Base-by-base conservation (phyloP, 2,329 filamentous ascomycete species). In the Intubia oerlemansii region DNA sequence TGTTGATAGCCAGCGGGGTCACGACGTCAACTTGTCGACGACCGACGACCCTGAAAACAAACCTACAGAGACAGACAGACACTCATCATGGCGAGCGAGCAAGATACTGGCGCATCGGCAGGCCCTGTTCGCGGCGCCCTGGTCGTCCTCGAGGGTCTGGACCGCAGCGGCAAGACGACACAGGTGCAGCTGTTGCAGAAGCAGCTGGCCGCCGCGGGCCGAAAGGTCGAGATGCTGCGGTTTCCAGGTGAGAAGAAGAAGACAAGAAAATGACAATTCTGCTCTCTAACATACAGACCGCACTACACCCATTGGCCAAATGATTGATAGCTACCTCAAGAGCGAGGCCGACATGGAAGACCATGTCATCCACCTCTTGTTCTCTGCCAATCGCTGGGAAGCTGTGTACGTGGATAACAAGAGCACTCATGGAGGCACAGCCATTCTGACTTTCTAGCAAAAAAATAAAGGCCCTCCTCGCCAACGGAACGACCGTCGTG, bases 331-430 rank as follows among this genome's bases (percentile, higher is more conserved):
- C 25, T 93, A 92, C 46, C 62, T 93, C 36, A 73, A 67, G 38
- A 73, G 72, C 33, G 51, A 75, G 32, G 57, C 65, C 15, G 63
- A 78, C 33, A 67, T 84, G 48, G 78, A 88, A 35, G 82, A 92
- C 47, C 81, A 91, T 44, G 76, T 74, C 4, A 85, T 92, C 40
- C 84, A 93, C 48, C 61, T 92, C 2, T 61, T 92, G 13, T 92
- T 92, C 50, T 81, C 75, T 34, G 81, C 84, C 8, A 93, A 93
- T 47, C 64, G 84, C 27, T 92, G 84, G 84, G 84, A 92, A 38
- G 57, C 62, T 30, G 59, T 51, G 55, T n/a, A n/a, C n/a, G n/a
- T n/a, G n/a, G n/a, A n/a, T n/a, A n/a, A n/a, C n/a, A n/a, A n/a
- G n/a, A n/a, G n/a, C n/a, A n/a, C n/a, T n/a, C n/a, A n/a, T n/a